phyloP scores from a whole-genome alignment of 208 protist species.

The Acanthamoeba lenticulata region DNA sequence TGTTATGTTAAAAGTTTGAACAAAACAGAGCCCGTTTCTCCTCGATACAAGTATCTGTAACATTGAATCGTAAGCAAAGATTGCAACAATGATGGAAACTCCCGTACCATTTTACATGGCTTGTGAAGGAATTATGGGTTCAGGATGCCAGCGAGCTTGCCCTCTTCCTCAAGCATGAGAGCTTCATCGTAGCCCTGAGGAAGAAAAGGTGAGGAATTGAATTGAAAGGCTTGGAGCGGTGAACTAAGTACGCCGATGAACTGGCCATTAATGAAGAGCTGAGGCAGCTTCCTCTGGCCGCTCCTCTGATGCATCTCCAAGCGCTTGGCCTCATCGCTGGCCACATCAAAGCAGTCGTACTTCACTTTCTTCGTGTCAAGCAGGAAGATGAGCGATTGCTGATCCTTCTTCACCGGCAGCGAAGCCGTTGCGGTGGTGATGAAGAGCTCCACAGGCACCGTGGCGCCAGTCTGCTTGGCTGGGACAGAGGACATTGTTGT shows the following conservation, averaged over 20 bases:
- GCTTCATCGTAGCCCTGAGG: slow-evolving; percentile 30
- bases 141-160: background rate
- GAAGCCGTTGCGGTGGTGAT: slow-evolving; percentile 32
- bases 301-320: slow-evolving; percentile 61
- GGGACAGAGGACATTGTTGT: background rate
- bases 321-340: slow-evolving; percentile 56
- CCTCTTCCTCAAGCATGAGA: slow-evolving; percentile 8
- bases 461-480: background rate
- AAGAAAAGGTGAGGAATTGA: background rate
- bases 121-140: background rate
- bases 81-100: background rate
- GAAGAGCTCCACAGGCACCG: slow-evolving; percentile 42
- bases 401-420: slow-evolving; percentile 48
- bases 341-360: slow-evolving; percentile 46
- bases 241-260: slow-evolving; percentile 7
- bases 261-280: slow-evolving; percentile 50
- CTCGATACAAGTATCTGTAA: no score
- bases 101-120: background rate
- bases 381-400: slow-evolving; percentile 59
- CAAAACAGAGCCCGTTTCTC: no score
- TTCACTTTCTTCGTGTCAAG: slow-evolving; percentile 48
- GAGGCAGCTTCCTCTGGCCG: slow-evolving; percentile 59
- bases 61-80: background rate
- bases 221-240: background rate
- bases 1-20: no score